Conservation (phyloP, 768 basidiomycete species). For the Auriculariales sp. region DNA sequence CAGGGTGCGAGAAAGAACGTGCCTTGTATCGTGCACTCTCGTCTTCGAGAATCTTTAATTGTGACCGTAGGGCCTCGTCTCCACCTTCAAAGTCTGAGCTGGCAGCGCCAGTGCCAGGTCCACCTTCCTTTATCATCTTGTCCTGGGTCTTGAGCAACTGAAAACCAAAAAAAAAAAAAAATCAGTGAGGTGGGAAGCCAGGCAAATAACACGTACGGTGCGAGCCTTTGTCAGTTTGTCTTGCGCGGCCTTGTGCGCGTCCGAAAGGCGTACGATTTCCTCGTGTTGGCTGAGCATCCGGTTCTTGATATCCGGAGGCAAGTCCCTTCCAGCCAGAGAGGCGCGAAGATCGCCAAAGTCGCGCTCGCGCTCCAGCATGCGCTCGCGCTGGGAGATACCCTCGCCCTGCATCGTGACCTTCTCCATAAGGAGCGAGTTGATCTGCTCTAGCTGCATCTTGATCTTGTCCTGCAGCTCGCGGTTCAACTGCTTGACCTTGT, state of each 20-base stretch:
- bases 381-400: constrained; percentile 80
- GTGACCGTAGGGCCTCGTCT: constrained; percentile 46
- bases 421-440: constrained; percentile 73
- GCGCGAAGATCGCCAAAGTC: constrained; percentile 79
- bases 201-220: constrained; percentile 28
- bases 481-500: constrained; percentile 48
- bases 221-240: constrained; percentile 75
- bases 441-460: constrained; percentile 80
- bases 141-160: constrained; percentile 92
- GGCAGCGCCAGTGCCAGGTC: constrained; percentile 37
- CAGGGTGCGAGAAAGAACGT: constrained; percentile 13
- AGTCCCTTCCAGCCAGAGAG: constrained; percentile 57
- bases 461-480: constrained; percentile 69
- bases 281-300: constrained; percentile 63
- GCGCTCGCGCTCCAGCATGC: constrained; percentile 71
- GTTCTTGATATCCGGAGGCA: constrained; percentile 72
- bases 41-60: constrained; percentile 51
- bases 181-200: background rate
- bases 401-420: constrained; percentile 85
- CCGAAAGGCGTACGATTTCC: constrained; percentile 57
- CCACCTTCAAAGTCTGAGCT: constrained; percentile 54
- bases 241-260: constrained; percentile 50
- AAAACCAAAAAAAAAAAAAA: background rate
- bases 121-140: constrained; percentile 73
- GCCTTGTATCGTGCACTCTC: constrained; percentile 34